Evolutionary conservation across 208 protist genomes (phyloP).

Genomic region (Acanthamoeba lenticulata): DNA sequence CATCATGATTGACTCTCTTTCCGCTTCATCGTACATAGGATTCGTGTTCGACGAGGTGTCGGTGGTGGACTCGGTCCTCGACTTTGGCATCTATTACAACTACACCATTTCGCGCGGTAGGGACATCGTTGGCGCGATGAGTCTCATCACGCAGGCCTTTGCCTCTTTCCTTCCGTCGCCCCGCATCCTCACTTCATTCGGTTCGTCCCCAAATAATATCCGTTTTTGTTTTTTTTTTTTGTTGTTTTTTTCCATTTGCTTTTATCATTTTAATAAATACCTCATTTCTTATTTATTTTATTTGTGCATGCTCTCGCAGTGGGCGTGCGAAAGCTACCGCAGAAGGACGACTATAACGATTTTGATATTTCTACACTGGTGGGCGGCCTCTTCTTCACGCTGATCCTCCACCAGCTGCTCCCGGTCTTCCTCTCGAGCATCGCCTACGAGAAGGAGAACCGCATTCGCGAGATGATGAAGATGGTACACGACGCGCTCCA

Average conservation of each 20-base stretch:
- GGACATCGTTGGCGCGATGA: conserved; percentile 2
- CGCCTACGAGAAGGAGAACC: conserved; percentile 74
- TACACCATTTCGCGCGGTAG: neutral
- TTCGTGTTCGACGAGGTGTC: conserved; percentile 36
- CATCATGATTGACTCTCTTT: neutral
- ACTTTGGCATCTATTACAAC: conserved; percentile 59
- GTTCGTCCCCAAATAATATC: neutral
- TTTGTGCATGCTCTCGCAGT: neutral
- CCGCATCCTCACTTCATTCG: neutral
- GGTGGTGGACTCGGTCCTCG: neutral
- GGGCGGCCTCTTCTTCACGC: conserved; percentile 54
- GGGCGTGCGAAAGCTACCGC: conserved; percentile 26
- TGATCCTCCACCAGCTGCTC: conserved; percentile 67
- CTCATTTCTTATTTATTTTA: too few species aligned
- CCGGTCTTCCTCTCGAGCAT: conserved; percentile 62
- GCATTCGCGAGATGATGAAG: conserved; percentile 72
- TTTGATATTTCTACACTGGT: conserved; percentile 8
- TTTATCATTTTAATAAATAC: too few species aligned
- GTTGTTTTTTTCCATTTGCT: neutral
- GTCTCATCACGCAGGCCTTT: conserved; percentile 63
- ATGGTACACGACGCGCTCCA: neutral
- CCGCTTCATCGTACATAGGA: neutral
- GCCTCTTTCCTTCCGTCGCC: neutral
- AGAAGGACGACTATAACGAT: neutral
- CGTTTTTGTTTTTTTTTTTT: neutral